Conservation (phyloP, 805 yeast species). For the Lipomyces anomalus region DNA sequence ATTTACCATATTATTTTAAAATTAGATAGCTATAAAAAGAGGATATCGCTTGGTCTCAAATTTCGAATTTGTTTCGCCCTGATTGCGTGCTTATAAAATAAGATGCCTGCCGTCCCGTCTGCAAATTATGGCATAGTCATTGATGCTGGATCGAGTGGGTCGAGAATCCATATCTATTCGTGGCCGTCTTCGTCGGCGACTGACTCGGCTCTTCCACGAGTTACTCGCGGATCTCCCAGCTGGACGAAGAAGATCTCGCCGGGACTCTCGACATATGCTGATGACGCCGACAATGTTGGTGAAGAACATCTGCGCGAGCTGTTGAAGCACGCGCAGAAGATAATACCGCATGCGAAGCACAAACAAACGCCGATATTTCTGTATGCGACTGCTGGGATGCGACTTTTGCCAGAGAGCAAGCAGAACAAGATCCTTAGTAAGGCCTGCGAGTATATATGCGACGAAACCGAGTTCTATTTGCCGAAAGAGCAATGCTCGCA, state of each 20-base stretch:
- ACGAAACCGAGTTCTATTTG: slow-evolving; percentile 51
- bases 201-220: slow-evolving; percentile 41
- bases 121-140: slow-evolving; percentile 72
- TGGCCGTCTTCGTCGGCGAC: slow-evolving; percentile 46
- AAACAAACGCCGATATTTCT: slow-evolving; percentile 76
- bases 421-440: slow-evolving; percentile 50
- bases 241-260: slow-evolving; percentile 77
- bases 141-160: slow-evolving; percentile 95
- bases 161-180: slow-evolving; percentile 73
- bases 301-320: slow-evolving; percentile 59
- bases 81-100: too few species aligned
- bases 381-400: slow-evolving; percentile 97
- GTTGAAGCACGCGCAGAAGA: slow-evolving; percentile 59
- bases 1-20: too few species aligned
- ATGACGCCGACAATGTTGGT: slow-evolving; percentile 55
- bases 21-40: too few species aligned
- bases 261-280: slow-evolving; percentile 70
- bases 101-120: background rate
- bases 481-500: slow-evolving; percentile 48
- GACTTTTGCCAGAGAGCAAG: slow-evolving; percentile 56
- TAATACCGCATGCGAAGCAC: slow-evolving; percentile 60
- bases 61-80: too few species aligned
- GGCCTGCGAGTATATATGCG: slow-evolving; percentile 53
- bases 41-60: too few species aligned
- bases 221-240: slow-evolving; percentile 46